These are phyloP conservation scores for Capsicum baccatum DNA, from an alignment of 257 asterid species.

Conservation along the genomic window DNA sequence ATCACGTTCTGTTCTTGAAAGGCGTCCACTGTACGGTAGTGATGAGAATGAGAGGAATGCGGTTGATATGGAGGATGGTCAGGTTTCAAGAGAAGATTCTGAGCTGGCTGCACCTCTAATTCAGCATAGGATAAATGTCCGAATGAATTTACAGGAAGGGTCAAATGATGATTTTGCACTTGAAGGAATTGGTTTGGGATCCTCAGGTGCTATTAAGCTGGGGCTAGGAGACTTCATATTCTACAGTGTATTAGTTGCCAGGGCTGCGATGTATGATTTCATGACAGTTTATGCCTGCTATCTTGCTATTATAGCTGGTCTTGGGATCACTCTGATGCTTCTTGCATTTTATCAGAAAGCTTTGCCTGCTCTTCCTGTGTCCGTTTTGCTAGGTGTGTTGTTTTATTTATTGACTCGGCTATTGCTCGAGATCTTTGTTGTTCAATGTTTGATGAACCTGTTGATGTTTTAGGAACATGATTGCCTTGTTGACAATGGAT, in stretches of 20 bases:
- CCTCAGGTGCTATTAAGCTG: conserved; percentile 94
- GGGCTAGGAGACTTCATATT: conserved; percentile 95
- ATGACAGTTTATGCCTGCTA: conserved; percentile 97
- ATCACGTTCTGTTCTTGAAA: conserved; percentile 21
- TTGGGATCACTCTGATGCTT: conserved; percentile 80
- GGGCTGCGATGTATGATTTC: conserved; percentile 97
- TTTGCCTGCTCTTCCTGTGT: conserved; percentile 95
- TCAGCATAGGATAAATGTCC: conserved; percentile 57
- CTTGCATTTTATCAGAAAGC: conserved; percentile 91
- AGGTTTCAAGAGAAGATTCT: conserved; percentile 44
- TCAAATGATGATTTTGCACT: conserved; percentile 56
- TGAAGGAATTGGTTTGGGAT: conserved; percentile 91
- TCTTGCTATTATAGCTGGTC: conserved; percentile 94
- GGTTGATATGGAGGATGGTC: conserved; percentile 56
- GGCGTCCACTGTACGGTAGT: background rate
- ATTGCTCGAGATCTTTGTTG: conserved; percentile 81
- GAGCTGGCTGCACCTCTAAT: conserved; percentile 81
- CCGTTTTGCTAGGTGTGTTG: conserved; percentile 80
- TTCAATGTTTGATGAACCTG: conserved; percentile 79
- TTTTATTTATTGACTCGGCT: conserved; percentile 83
- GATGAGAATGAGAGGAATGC: conserved; percentile 45
- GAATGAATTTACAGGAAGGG: conserved; percentile 52
- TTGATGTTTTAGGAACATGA: conserved; percentile 73
- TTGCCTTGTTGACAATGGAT: background rate
- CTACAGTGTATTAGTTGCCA: conserved; percentile 89